Percentiles rank a stretch among this genome's conserved stretches.
Conservation (phyloP, 2,329 filamentous ascomycete genomes). For the Alternaria solani region DNA sequence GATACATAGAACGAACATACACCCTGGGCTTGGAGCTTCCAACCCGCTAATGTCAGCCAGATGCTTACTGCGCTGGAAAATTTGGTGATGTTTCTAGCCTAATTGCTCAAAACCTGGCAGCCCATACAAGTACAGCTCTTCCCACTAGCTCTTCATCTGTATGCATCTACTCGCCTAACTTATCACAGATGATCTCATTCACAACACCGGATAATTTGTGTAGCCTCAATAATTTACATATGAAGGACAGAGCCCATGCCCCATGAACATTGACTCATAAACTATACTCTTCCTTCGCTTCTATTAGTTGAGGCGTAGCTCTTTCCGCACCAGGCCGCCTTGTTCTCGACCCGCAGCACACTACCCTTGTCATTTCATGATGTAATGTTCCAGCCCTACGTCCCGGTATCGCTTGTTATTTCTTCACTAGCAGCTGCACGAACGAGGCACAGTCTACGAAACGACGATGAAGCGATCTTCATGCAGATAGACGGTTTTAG, state of each 20-base stretch:
- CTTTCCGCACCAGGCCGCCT: background rate
- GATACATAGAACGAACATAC: background rate
- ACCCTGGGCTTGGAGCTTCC: background rate
- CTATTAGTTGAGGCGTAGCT: background rate
- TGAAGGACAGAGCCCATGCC: background rate
- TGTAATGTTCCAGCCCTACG: background rate
- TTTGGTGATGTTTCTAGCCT: background rate
- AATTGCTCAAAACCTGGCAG: background rate
- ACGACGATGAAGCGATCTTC: background rate
- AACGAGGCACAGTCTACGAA: conserved; percentile 1
- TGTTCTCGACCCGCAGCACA: conserved; percentile 2
- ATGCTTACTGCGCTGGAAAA: background rate
- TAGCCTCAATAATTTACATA: background rate
- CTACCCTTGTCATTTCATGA: background rate
- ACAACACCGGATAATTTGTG: background rate
- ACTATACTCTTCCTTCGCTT: conserved; percentile 1
- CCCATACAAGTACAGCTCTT: background rate
- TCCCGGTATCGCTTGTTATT: background rate
- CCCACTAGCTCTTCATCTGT: background rate
- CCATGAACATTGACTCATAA: background rate
- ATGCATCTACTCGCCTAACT: background rate
- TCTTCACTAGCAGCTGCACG: background rate
- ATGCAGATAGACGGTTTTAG: background rate
- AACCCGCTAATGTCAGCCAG: background rate
- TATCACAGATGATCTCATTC: background rate